phyloP scores from a whole-genome alignment of 1,284 basidiomycete species.

The Sporisorium exsertum region DNA sequence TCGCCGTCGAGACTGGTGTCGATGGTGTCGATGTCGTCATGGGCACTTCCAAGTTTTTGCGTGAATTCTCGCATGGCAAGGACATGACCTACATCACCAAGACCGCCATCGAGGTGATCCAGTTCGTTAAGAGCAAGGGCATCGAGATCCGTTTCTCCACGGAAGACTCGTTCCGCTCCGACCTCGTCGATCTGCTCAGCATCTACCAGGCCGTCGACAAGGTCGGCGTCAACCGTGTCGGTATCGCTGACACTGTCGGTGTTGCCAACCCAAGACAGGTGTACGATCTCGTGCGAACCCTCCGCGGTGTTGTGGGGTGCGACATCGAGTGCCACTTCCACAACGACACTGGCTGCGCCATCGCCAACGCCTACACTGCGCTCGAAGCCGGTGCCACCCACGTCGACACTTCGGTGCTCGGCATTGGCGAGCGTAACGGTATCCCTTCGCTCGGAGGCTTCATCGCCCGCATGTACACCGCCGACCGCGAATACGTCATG shows the following conservation, averaged over 20 bases:
- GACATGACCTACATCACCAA: conserved; percentile 99
- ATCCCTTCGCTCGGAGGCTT: conserved; percentile 98
- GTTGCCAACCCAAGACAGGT: conserved; percentile 99
- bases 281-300: conserved; percentile 95
- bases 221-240: conserved; percentile 98
- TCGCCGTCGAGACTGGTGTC: conserved; percentile 97
- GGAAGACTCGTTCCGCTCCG: conserved; percentile 99
- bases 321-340: conserved; percentile 98
- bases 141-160: conserved; percentile 99
- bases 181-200: conserved; percentile 96
- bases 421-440: conserved; percentile 98
- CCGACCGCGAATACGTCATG: conserved; percentile 96
- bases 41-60: conserved; percentile 97
- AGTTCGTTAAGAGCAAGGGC: conserved; percentile 99
- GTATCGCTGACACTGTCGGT: conserved; percentile 98
- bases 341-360: conserved; percentile 93
- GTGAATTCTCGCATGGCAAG: conserved; percentile 99
- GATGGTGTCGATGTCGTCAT: conserved; percentile 99
- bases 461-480: conserved; percentile 88
- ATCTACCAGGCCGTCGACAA: conserved; percentile 99
- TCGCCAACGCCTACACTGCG: conserved; percentile 98
- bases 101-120: conserved; percentile 94
- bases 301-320: conserved; percentile 81
- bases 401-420: conserved; percentile 87
- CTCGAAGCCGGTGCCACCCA: conserved; percentile 99